Base-by-base conservation (phyloP, 805 yeast species). In the Starmera amethionina region DNA sequence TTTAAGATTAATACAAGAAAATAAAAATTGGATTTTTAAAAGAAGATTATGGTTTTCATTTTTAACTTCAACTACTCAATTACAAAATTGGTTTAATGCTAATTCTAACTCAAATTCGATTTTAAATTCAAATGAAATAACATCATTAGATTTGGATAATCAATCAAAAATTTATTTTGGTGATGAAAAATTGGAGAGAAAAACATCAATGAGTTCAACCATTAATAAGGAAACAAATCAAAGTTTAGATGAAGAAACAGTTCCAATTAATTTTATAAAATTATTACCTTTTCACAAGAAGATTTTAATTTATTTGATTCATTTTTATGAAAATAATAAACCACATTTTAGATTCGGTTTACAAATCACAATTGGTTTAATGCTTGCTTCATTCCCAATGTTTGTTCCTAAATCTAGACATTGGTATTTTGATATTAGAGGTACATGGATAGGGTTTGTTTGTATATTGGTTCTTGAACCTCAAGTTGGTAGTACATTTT, bases 401-500 rank as follows among this genome's bases (percentile, higher is more conserved):
- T 73, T 70, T 46, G 56, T 67, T 30, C 72, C 75, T 0, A 61
- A 63, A 31, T 47, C 68, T 16, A 58, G 76, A 35, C 52, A 55
- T n/a, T 73, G 77, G 77, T 72, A 70, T 44, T 54, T 54, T n/a
- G 60, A 63, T 14, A 61, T 65, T 29, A 62, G 70, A 44, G 77
- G 77, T 34, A 56, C 71, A 1, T 73, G 78, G 78, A 64, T 70
- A 7, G 77, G 77, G 25, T 73, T 73, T 57, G 73, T 71, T 5
- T 71, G 74, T 45, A 67, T 68, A 29, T 49, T 73, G 36, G 70
- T 69, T 19, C 41, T 72, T 25, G 78, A 73, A 44, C 72, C 75
- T 1, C 68, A 73, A 6, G 64, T 72, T 13, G 78, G 78, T 12
- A 70, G 66, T 14, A 70, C 77, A 1, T 63, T 70, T 37, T 68